Conservation (phyloP, 805 yeast genomes). For the Scheffersomyces lignosus region DNA sequence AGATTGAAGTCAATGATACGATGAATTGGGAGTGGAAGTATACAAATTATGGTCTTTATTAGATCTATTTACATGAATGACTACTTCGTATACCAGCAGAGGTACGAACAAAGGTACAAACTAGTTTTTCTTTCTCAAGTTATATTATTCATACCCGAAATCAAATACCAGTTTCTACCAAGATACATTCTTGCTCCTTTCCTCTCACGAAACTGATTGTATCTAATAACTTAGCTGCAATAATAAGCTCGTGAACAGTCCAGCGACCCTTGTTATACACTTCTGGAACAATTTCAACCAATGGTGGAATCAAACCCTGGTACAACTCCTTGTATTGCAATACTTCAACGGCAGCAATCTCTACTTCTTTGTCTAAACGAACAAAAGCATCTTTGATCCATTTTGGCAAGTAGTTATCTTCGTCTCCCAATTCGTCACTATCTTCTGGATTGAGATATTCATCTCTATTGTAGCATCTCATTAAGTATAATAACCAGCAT, state of each 20-base stretch:
- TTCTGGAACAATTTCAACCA: slow-evolving; percentile 54
- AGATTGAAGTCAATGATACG: too few relatives aligned
- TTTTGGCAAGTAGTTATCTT: slow-evolving; percentile 45
- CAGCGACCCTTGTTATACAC: slow-evolving; percentile 53
- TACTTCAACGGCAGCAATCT: slow-evolving; percentile 53
- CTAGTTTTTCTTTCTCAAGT: too few relatives aligned
- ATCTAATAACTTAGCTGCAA: slow-evolving; percentile 55
- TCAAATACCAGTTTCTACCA: slow-evolving; percentile 36
- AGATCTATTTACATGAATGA: too few relatives aligned
- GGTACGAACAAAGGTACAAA: too few relatives aligned
- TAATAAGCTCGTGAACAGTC: slow-evolving; percentile 48
- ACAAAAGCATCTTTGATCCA: slow-evolving; percentile 48
- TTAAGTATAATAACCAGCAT: slow-evolving; percentile 60
- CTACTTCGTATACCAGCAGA: too few relatives aligned
- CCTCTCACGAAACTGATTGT: slow-evolving; percentile 48
- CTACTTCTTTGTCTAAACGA: slow-evolving; percentile 34
- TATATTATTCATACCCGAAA: too few relatives aligned
- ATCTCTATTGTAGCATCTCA: slow-evolving; percentile 53
- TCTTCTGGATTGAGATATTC: slow-evolving; percentile 17
- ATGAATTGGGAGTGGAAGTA: too few relatives aligned
- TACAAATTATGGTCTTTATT: too few relatives aligned
- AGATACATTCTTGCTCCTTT: slow-evolving; percentile 43
- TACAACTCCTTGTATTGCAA: slow-evolving; percentile 54
- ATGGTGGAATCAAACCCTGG: slow-evolving; percentile 50
- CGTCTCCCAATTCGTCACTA: slow-evolving; percentile 17